Percentiles rank a stretch among this genome's conserved stretches.
Evolutionary conservation across 345 rosid species (phyloP).

Genomic region (Kernera saxatilis): DNA sequence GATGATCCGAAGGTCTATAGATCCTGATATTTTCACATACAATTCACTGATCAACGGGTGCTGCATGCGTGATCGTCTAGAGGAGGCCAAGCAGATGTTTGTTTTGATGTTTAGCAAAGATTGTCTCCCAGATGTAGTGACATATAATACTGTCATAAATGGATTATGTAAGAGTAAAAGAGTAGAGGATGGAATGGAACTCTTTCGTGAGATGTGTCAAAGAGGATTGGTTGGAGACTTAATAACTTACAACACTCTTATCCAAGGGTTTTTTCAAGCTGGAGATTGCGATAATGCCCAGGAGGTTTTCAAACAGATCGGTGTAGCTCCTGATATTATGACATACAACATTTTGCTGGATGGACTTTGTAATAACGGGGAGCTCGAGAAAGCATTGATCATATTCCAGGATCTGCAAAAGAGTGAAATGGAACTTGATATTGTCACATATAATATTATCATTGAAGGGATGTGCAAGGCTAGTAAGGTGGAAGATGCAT

Average conservation of each 20-base stretch:
- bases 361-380: neutral
- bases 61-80: neutral
- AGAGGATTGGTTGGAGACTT: neutral
- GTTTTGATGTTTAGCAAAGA: neutral
- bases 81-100: neutral
- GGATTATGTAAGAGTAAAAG: neutral
- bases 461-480: slow-evolving; percentile 1
- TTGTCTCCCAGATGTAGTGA: neutral
- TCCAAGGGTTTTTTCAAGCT: neutral
- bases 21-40: rapidly evolving
- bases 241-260: neutral
- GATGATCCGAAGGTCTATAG: neutral
- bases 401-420: neutral
- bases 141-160: neutral
- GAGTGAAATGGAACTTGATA: neutral
- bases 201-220: neutral
- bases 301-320: neutral
- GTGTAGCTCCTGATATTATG: neutral
- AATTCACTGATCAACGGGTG: neutral
- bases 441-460: neutral
- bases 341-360: neutral
- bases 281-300: neutral
- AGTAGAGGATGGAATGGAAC: neutral
- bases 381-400: neutral
- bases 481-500: neutral